These are phyloP conservation scores for Cryptococcus sp. DNA, from an alignment of 1,284 basidiomycete species.

Conservation along the genomic window DNA sequence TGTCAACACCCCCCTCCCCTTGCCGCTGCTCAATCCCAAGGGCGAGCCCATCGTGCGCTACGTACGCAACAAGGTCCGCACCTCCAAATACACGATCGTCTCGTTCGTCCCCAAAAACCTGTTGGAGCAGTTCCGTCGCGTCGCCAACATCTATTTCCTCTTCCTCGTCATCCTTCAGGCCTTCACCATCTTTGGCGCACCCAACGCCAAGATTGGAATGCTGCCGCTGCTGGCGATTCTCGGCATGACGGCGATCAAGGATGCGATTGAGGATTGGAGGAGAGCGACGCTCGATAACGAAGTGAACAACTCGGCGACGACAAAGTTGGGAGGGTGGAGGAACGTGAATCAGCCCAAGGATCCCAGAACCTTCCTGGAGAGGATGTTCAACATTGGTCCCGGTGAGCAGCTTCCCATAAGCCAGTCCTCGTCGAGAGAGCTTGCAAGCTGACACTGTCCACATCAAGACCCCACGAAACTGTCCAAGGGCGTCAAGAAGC, in stretches of 20 bases:
- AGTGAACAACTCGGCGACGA: slow-evolving; percentile 46
- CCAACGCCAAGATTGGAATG: slow-evolving; percentile 76
- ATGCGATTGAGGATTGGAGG: slow-evolving; percentile 90
- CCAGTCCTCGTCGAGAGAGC: not conserved
- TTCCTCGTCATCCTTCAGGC: slow-evolving; percentile 80
- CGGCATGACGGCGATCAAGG: slow-evolving; percentile 85
- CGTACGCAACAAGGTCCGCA: slow-evolving; percentile 89
- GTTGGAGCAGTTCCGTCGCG: slow-evolving; percentile 82
- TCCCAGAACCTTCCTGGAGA: slow-evolving; percentile 70
- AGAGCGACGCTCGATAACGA: slow-evolving; percentile 81
- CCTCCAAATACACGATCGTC: slow-evolving; percentile 86
- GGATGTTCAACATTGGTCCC: slow-evolving; percentile 56
- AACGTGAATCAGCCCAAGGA: slow-evolving; percentile 86
- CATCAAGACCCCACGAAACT: slow-evolving; percentile 51
- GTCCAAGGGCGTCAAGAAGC: slow-evolving; percentile 77
- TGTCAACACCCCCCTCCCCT: slow-evolving; percentile 58
- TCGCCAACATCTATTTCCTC: slow-evolving; percentile 92
- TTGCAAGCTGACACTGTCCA: slow-evolving; percentile 9
- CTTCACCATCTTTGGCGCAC: slow-evolving; percentile 86
- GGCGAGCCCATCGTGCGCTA: slow-evolving; percentile 78
- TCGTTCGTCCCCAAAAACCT: slow-evolving; percentile 94
- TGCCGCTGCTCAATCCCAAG: slow-evolving; percentile 34
- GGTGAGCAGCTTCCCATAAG: slow-evolving; percentile 24
- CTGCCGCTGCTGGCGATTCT: slow-evolving; percentile 86
- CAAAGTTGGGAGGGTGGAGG: slow-evolving; percentile 66